Evolutionary conservation across 1,139 yeast genomes (phyloP).

Genomic region (Yamadazyma diddensiae): DNA sequence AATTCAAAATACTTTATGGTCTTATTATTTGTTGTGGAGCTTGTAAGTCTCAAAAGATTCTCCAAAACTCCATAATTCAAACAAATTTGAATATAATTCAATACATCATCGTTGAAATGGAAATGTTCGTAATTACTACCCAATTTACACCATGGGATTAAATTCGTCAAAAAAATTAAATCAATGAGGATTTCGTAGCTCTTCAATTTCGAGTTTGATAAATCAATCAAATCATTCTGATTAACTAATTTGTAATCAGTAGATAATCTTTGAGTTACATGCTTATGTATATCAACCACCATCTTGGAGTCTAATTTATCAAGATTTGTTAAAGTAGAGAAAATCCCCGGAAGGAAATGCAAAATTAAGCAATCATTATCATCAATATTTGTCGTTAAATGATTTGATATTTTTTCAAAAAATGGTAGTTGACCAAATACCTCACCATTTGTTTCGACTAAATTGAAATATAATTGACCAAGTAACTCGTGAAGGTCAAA

Average conservation of each 20-base stretch:
- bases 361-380: conserved; percentile 61
- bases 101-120: conserved; percentile 46
- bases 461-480: conserved; percentile 61
- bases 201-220: conserved; percentile 51
- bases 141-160: conserved; percentile 70
- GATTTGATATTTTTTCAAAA: conserved; percentile 34
- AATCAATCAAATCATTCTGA: conserved; percentile 34
- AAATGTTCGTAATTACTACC: conserved; percentile 47
- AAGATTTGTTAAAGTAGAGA: conserved; percentile 39
- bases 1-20: conserved; percentile 32
- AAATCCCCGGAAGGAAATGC: conserved; percentile 65
- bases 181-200: conserved; percentile 48
- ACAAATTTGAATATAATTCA: conserved; percentile 36
- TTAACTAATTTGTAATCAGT: conserved; percentile 22
- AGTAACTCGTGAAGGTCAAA: conserved; percentile 68
- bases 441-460: conserved; percentile 35
- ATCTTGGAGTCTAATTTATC: conserved; percentile 18
- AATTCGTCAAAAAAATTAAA: conserved; percentile 59
- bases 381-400: conserved; percentile 36
- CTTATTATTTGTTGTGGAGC: conserved; percentile 53
- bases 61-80: conserved; percentile 73
- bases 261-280: conserved; percentile 17
- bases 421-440: conserved; percentile 28
- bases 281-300: conserved; percentile 28
- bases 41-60: conserved; percentile 64